Base-by-base conservation (phyloP, 306 rosid genomes). In the Cicer chorassanicum region DNA sequence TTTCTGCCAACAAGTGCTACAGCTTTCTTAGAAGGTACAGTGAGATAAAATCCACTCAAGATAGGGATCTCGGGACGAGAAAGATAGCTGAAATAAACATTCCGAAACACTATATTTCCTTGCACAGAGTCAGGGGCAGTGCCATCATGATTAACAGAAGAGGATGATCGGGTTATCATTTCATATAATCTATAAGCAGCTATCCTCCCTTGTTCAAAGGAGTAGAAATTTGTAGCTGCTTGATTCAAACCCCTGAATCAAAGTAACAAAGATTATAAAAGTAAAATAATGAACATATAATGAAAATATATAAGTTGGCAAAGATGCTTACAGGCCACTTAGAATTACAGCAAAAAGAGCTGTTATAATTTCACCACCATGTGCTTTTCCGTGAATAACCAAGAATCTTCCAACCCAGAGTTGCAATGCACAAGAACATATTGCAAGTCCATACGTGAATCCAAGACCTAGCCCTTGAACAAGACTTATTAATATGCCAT, bases 391-490 rank as follows among this genome's bases (percentile, higher is more conserved):
- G 7, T 65, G 78, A 12, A 79, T 68, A 78, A 95, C 89, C 85
- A 95, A 88, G 78, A 95, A 86, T 78, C 96, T 90, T 84, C 99
- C 99, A 82, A 95, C 95, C 99, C 99, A 95, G 73, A 95, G 88
- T 87, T 95, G 99, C 67, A 95, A 85, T 62, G 99, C 99, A 85
- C 99, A 95, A 36, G 99, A 95, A 82, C 99, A 95, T 78, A 95
- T 95, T 71, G 99, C 99, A 84, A 95, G 97, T 53, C 99, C 99
- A 80, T 95, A 95, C 0, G 99, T 95, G 86, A 95, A 95, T 78
- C 99, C 98, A 80, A 95, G 98, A 71, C 99, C 99, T 79, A 95
- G 99, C 73, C 99, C 99, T 92, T 95, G 99, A 81, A 95, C 99
- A 64, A 95, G 96, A 83, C 99, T 95, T 77, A 95, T 95, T 82